Conservation (phyloP, 768 basidiomycete species). For the Lactarius sanguifluus region DNA sequence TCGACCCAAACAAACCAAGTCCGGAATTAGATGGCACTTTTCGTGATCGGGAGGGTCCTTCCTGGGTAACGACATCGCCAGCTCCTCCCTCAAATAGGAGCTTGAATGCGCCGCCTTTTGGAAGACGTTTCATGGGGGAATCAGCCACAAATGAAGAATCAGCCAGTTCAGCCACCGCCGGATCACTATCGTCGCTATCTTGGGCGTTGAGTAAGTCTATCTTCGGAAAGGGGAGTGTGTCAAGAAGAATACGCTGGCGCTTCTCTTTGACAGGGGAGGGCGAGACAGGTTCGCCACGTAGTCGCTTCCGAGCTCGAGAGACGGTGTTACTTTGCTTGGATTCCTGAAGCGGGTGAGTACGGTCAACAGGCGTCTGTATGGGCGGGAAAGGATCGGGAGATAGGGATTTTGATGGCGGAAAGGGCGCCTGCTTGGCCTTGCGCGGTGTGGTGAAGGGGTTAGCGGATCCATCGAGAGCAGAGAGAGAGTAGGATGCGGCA, state of each 20-base stretch:
- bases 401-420: constrained; percentile 32
- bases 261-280: constrained; percentile 81
- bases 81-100: constrained; percentile 62
- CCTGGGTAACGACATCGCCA: constrained; percentile 18
- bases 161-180: constrained; percentile 33
- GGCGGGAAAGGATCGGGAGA: constrained; percentile 46
- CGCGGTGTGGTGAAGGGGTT: constrained; percentile 42
- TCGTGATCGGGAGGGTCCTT: constrained; percentile 27
- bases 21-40: constrained; percentile 11
- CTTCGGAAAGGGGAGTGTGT: constrained; percentile 42
- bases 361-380: constrained; percentile 32
- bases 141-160: constrained; percentile 61
- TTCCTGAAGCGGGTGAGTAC: constrained; percentile 25
- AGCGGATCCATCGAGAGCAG: constrained; percentile 44
- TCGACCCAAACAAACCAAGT: constrained; percentile 18
- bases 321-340: constrained; percentile 42
- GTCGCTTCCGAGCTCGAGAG: constrained; percentile 72
- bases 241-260: constrained; percentile 54
- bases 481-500: constrained; percentile 14
- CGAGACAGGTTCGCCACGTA: constrained; percentile 80
- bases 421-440: constrained; percentile 34
- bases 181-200: constrained; percentile 40
- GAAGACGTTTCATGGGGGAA: constrained; percentile 65
- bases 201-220: constrained; percentile 33
- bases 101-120: constrained; percentile 61